A percentile compares a stretch with the other conserved stretches of the same genome.
Conservation (phyloP, 352 stramenopile species). For the Globisporangium ultimum region DNA sequence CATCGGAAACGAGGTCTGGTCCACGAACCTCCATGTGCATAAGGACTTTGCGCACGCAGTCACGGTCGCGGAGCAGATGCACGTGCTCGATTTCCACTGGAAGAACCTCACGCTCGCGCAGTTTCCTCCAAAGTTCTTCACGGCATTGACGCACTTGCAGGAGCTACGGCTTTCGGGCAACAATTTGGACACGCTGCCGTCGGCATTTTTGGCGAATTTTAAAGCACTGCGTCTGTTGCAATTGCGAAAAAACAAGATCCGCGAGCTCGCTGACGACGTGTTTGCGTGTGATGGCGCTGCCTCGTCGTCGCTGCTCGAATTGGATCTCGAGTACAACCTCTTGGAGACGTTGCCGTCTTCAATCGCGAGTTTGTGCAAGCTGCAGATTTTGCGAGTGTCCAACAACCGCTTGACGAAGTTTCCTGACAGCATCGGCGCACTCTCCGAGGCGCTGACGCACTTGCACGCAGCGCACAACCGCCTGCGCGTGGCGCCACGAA, state of each 20-base stretch:
- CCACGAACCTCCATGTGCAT: conserved; percentile 68
- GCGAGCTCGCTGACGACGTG: conserved; percentile 34
- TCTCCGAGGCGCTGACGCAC: conserved; percentile 29
- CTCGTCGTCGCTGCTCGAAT: conserved; percentile 29
- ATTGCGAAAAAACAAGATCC: conserved; percentile 58
- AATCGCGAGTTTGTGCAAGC: conserved; percentile 32
- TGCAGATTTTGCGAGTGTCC: conserved; percentile 35
- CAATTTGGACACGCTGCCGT: conserved; percentile 28
- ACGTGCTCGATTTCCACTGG: conserved; percentile 67
- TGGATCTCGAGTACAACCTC: conserved; percentile 72
- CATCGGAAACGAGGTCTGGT: conserved; percentile 56
- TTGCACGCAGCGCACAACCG: conserved; percentile 58
- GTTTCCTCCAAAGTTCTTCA: conserved; percentile 51
- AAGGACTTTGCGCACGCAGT: conserved; percentile 46
- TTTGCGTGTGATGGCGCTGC: conserved; percentile 17
- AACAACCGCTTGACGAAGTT: conserved; percentile 48
- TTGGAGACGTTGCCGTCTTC: conserved; percentile 36
- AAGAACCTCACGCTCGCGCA: conserved; percentile 43
- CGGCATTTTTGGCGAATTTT: conserved; percentile 33
- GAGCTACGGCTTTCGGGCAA: conserved; percentile 69
- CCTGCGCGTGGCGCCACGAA: conserved; percentile 22
- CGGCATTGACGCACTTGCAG: conserved; percentile 25
- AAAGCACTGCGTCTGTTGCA: conserved; percentile 50
- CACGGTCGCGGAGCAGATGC: conserved; percentile 22
- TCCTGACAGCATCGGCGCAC: conserved; percentile 29